These are phyloP conservation scores for Aspergillus nidulans DNA, from an alignment of 495 filamentous ascomycete species.

Conservation along the genomic window DNA sequence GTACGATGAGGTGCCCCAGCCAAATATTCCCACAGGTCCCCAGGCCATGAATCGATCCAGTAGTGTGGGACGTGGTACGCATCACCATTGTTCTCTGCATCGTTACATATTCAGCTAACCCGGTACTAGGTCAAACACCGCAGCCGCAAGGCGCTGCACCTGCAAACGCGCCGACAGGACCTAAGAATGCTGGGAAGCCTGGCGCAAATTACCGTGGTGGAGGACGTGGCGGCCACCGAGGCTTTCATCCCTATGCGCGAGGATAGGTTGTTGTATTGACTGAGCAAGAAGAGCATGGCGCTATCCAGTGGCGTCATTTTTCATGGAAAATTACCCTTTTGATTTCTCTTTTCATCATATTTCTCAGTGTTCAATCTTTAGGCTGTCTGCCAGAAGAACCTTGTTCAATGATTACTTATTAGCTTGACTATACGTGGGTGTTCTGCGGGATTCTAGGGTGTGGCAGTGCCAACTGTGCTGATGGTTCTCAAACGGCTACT, in stretches of 20 bases:
- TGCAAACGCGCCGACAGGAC: constrained; percentile 90
- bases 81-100: constrained; percentile 3
- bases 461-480: background rate
- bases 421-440: background rate
- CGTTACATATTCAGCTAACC: constrained; percentile 13
- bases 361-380: background rate
- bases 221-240: constrained; percentile 68
- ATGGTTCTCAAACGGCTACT: background rate
- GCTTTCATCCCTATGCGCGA: constrained; percentile 77
- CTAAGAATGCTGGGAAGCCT: constrained; percentile 90
- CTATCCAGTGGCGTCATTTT: background rate
- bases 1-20: constrained; percentile 97
- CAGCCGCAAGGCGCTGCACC: constrained; percentile 71
- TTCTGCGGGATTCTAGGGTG: background rate
- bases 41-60: constrained; percentile 45
- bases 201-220: constrained; percentile 94
- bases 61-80: constrained; percentile 49
- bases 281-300: background rate
- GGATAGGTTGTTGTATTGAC: constrained; percentile 15
- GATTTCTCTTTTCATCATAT: background rate
- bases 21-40: constrained; percentile 57
- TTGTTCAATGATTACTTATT: background rate
- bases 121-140: constrained; percentile 37
- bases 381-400: background rate
- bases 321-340: background rate